Percentiles rank a stretch among this genome's conserved stretches.
phyloP scores from a whole-genome alignment of 441 rosid genomes.

The Syzygium malaccense region DNA sequence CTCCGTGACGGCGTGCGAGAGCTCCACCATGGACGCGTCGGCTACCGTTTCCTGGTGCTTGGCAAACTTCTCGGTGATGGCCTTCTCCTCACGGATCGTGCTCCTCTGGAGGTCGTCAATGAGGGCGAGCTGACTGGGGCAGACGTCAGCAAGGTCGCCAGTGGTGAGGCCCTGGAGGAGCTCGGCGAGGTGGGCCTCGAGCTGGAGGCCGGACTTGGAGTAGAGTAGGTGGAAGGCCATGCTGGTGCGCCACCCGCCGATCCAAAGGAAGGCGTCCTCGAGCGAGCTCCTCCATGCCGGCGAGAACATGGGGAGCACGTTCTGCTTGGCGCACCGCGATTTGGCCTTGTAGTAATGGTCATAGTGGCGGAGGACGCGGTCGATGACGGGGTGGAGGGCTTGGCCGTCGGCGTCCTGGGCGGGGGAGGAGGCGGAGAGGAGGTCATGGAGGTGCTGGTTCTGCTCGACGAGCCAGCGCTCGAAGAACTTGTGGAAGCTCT shows the following conservation, averaged over 20 bases:
- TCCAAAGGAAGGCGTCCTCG: constrained; percentile 35
- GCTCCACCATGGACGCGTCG: constrained; percentile 23
- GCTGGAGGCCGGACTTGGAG: constrained; percentile 36
- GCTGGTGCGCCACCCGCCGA: constrained; percentile 39
- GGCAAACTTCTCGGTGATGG: constrained; percentile 24
- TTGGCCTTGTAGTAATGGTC: constrained; percentile 30
- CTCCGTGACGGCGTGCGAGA: constrained; percentile 15
- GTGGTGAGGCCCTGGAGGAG: constrained; percentile 20
- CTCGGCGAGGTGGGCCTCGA: constrained; percentile 21
- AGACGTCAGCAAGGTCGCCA: constrained; percentile 31
- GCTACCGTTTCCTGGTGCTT: constrained; percentile 33
- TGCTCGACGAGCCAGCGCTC: constrained; percentile 32
- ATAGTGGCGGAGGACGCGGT: constrained; percentile 32
- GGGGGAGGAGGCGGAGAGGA: constrained; percentile 13
- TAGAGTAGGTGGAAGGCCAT: constrained; percentile 44
- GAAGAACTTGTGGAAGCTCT: constrained; percentile 28
- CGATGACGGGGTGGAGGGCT: not conserved
- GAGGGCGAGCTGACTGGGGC: constrained; percentile 17
- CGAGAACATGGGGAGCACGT: constrained; percentile 29
- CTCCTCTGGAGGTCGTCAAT: constrained; percentile 21
- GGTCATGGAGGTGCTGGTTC: constrained; percentile 23
- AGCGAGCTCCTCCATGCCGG: constrained; percentile 37
- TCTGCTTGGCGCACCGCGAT: constrained; percentile 19
- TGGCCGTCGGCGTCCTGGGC: not conserved
- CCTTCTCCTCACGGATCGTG: constrained; percentile 26